Evolutionary conservation across 371 early-diverging fungal genomes (phyloP), one percentile per base, ranked within the genome.

Genomic region (Dentiscutata heterogama): DNA sequence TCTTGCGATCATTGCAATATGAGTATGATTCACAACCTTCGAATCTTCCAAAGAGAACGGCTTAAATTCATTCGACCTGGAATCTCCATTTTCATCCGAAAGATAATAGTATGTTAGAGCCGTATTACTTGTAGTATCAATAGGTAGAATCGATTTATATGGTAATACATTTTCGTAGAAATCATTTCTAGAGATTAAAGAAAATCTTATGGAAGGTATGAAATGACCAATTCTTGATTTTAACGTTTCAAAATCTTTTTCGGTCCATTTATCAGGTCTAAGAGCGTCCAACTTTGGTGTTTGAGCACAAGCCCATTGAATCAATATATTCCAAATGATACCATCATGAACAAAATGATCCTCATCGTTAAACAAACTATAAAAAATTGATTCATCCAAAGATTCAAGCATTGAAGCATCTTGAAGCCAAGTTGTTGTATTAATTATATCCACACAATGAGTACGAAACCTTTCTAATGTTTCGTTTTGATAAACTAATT

Each of bases 161-260:
- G 79, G 67, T 54, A 35, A 22, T 25, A 79, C 68, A n/a, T 67
- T 18, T 20, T 67, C 39, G 39, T 79, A 67, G 29, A 51, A 79
- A 42, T 67, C 68, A 31, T 51, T 35, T 51, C 61, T n/a, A 18
- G 64, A 60, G 50, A 79, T 65, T 18, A 39, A 39, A 2, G 31
- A 65, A 67, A 79, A 79, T 67, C 35, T 79, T 25, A 79, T 67
- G 16, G 31, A 22, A 50, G 67, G 79, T 60, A 65, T 27, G 31
- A 46, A 67, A n/a, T 51, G 54, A 11, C 25, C 50, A 6, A 79
- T 64, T 18, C 61, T 51, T 11, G 5, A 42, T n/a, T 60, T 35
- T 20, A 79, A 42, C 18, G 46, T 39, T 50, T 14, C 53, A 63
- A 51, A 78, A 22, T 46, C 25, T 42, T 39, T 27, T 20, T 70